Conservation (phyloP, 2,329 filamentous ascomycete species). For the Xylaria multiplex region DNA sequence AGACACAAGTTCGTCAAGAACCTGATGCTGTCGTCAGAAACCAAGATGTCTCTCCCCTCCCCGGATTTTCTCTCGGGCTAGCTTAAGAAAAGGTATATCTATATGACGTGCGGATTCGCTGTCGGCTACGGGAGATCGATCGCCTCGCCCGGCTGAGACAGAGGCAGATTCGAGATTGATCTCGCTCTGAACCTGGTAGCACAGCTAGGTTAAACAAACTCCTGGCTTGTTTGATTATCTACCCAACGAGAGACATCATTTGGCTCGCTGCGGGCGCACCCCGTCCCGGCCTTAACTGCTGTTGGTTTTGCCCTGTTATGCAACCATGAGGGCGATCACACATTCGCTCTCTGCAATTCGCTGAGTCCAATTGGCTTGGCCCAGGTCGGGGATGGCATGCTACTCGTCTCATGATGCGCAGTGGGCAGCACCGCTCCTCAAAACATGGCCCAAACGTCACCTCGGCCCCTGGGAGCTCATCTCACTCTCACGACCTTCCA, state of each 20-base stretch:
- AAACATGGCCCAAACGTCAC: conserved; percentile 34
- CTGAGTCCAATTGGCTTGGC: conserved; percentile 10
- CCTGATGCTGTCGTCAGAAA: not conserved
- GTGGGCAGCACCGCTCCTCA: conserved; percentile 2
- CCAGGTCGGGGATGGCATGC: conserved; percentile 8
- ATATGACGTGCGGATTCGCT: conserved; percentile 20
- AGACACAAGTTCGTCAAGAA: conserved; percentile 15
- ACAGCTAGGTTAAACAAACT: conserved; percentile 15
- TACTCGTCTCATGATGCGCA: conserved; percentile 23
- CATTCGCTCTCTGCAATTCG: conserved; percentile 1
- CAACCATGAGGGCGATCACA: conserved; percentile 28
- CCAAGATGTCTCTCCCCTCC: not conserved
- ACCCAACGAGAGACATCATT: conserved; percentile 11
- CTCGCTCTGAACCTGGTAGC: not conserved
- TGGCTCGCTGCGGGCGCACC: conserved; percentile 8
- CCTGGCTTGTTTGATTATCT: conserved; percentile 11
- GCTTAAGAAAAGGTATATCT: not conserved
- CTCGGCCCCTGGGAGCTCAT: conserved; percentile 22
- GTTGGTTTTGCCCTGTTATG: conserved; percentile 11
- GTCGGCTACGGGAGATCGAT: conserved; percentile 26
- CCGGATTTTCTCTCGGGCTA: not conserved
- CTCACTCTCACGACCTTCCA: not conserved
- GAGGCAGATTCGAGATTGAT: conserved; percentile 9
- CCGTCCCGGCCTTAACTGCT: conserved; percentile 2
- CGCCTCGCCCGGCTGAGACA: conserved; percentile 29